These are phyloP conservation scores for Pseudoscleropodium purum DNA, from an alignment of 225 moss, liverwort and hornwort genomes.

Conservation along the genomic window DNA sequence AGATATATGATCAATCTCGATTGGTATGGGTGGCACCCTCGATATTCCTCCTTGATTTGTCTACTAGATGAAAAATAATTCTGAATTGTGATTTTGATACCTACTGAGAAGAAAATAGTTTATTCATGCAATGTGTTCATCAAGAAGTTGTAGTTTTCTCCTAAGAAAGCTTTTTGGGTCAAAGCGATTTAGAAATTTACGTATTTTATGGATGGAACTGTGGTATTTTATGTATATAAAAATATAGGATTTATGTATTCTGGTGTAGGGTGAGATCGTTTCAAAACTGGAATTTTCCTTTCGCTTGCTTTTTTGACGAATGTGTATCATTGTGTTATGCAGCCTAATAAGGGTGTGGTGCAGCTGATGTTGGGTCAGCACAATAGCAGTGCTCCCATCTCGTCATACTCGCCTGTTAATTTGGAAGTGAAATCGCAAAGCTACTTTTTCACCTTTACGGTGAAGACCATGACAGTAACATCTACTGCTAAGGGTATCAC, in stretches of 20 bases:
- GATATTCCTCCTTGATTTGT: background rate
- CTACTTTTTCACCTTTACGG: constrained; percentile 80
- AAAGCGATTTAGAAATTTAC: background rate
- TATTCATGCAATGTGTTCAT: background rate
- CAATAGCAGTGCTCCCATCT: constrained; percentile 68
- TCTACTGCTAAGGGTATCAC: constrained; percentile 87
- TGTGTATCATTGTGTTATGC: constrained; percentile 9
- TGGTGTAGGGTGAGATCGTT: background rate
- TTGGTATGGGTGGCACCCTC: constrained; percentile 44
- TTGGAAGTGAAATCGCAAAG: constrained; percentile 79
- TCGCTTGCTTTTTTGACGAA: background rate
- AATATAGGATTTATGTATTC: background rate
- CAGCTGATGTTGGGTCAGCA: constrained; percentile 87
- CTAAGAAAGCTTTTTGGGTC: background rate
- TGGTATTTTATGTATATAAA: background rate
- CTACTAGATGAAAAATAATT: background rate
- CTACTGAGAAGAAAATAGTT: background rate
- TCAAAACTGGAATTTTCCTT: background rate
- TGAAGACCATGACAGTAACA: constrained; percentile 82
- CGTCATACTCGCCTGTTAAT: constrained; percentile 63
- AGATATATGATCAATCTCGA: constrained; percentile 81
- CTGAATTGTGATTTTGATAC: background rate
- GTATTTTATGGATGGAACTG: background rate
- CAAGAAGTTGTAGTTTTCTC: background rate
- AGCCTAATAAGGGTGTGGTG: constrained; percentile 79